Base-by-base conservation (phyloP, 768 basidiomycete genomes). In the Gloeopeniophorella convolvens region DNA sequence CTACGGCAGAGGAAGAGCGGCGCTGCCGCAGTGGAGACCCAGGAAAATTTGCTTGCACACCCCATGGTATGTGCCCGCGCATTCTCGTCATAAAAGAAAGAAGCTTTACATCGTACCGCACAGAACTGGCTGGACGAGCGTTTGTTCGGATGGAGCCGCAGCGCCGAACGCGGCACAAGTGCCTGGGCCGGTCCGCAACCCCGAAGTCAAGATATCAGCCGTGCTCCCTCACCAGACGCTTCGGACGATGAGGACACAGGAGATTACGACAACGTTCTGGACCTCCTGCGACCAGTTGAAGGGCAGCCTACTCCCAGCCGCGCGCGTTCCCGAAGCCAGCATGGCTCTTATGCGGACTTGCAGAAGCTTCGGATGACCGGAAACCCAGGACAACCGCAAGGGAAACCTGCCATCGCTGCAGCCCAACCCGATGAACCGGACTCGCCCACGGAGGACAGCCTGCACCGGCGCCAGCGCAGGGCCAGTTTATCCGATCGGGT, bases 41-140 rank as follows among this genome's bases (percentile, higher is more conserved):
- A 89, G 68, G 87, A 86, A 31, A 76, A 83, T 44, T 76, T 90
- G 18, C 73, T 94, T 30, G 84, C 80, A n/a, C 91, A 95, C 66
- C 92, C 92, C 0, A 92, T 95, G 86, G 70, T 74, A 45, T 72
- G 77, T 67, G 53, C 67, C 31, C 57, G 26, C 48, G 20, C 27
- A 15, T 18, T 24, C 35, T 33, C 33, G 31, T n/a, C 7, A 16
- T 6, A n/a, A 35, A 7, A 5, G 4, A 36, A 27, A 4, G 20
- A 18, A 39, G 20, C 26, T 32, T 51, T 34, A 57, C 41, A 48
- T 42, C 15, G 18, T 37, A 1, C 28, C 8, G 7, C 40, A 23
- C 63, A 79, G 71, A 82, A 83, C 23, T 93, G 90, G 90, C 76
- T 94, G 18, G 91, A 95, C 61, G 92, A 94, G 66, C 80, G 88